Conservation (phyloP, 2,329 filamentous ascomycete species). For the Biscogniauxia mediterranea region DNA sequence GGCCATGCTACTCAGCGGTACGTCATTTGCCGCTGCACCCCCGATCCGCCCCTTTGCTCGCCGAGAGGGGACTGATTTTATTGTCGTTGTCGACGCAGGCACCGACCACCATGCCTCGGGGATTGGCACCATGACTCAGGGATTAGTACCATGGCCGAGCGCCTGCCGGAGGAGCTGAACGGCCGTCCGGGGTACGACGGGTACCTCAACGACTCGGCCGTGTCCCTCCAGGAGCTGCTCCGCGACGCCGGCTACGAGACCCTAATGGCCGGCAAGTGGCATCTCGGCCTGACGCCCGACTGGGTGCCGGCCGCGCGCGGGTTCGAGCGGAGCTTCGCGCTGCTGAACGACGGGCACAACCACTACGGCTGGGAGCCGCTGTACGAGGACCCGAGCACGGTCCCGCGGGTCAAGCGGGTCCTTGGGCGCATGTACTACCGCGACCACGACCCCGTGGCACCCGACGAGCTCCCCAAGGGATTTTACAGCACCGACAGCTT, state of each 20-base stretch:
- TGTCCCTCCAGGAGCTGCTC: not conserved
- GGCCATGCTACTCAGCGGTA: not conserved
- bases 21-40: not conserved
- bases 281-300: conserved; percentile 34
- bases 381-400: not conserved
- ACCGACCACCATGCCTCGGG: not conserved
- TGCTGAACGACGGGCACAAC: conserved; percentile 51
- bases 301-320: conserved; percentile 50
- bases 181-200: not conserved
- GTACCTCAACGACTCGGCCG: not conserved
- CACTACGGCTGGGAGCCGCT: conserved; percentile 34
- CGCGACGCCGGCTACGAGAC: too few species aligned
- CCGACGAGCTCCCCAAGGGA: conserved; percentile 31
- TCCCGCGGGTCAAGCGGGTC: not conserved
- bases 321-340: conserved; percentile 52
- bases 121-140: not conserved
- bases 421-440: not conserved
- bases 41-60: not conserved
- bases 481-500: conserved; percentile 48
- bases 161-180: not conserved
- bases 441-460: not conserved
- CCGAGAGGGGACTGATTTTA: not conserved
- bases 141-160: not conserved
- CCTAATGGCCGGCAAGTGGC: conserved; percentile 22
- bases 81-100: not conserved